Base-by-base conservation (phyloP, 2,329 filamentous ascomycete species). In the Epichloe gansuensis region DNA sequence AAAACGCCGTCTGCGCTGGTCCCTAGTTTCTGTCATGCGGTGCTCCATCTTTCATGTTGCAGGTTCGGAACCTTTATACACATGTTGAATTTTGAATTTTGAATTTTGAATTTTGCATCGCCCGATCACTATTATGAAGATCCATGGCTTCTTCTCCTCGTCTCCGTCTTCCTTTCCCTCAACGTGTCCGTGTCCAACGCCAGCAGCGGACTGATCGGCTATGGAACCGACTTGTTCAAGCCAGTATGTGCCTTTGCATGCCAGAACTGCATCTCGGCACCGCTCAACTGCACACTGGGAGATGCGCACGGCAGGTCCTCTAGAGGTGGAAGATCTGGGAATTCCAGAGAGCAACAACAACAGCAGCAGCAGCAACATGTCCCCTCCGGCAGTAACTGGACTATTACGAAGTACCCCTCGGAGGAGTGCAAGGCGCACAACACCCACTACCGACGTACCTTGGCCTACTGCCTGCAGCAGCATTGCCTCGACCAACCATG, bases 161-260 rank as follows among this genome's bases (percentile, higher is more conserved):
- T 43, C 17, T 13, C 9, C 21, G 41, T n/a, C 4, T 23, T 43
- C 21, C n/a, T 43, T n/a, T 43, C 17, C 15, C 41, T 43, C 21
- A 23, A 31, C 28, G 28, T n/a, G 17, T 25, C 41, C 41, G 41
- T 17, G 2, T 8, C 17, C 37, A 39, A n/a, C 17, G 13, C 41
- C 21, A 43, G 41, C 11, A 17, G 8, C 17, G 45, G 45, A 21
- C 25, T 63, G 15, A 52, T 60, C 31, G 58, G 58, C 21, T 55
- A 53, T 28, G 58, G 57, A 39, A 59, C 58, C 51, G 50, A 47
- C 3, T 56, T 62, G 55, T 62, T 58, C 39, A 34, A 63, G n/a
- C 63, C 64, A 4, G 56, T 58, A 12, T 67, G 66, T 46, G 61
- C 65, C 12, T 66, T 61, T 45, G 57, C 61, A 13, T 65, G 64